A percentile compares a stretch with the other conserved stretches of the same genome.
These are phyloP conservation scores for Chaetomium sp. DNA, from an alignment of 2,329 filamentous ascomycete species.

Conservation along the genomic window DNA sequence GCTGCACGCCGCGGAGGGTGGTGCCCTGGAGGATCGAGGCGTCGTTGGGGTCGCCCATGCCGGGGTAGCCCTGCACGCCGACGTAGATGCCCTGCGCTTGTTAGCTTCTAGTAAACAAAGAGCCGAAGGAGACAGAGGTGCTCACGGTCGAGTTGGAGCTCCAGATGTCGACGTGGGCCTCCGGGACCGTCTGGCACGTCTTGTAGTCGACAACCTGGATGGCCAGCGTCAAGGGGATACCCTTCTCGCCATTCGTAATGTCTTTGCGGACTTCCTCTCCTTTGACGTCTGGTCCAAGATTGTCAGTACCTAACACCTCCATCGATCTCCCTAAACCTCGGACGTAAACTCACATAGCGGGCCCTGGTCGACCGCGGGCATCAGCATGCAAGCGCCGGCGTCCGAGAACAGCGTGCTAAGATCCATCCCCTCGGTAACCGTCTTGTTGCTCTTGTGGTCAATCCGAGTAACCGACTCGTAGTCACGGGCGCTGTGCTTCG, in stretches of 20 bases:
- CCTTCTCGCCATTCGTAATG: constrained; percentile 50
- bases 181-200: constrained; percentile 54
- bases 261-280: constrained; percentile 55
- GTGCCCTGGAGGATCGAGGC: constrained; percentile 45
- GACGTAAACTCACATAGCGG: constrained; percentile 45
- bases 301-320: too few species aligned
- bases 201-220: constrained; percentile 57
- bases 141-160: constrained; percentile 46
- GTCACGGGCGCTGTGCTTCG: constrained; percentile 35
- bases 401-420: constrained; percentile 43
- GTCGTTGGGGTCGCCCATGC: constrained; percentile 45
- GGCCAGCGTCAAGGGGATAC: constrained; percentile 53
- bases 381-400: constrained; percentile 48
- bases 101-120: neutral
- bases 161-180: constrained; percentile 58
- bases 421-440: constrained; percentile 37
- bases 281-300: constrained; percentile 50
- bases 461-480: constrained; percentile 39
- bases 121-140: neutral
- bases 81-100: constrained; percentile 39
- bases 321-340: neutral
- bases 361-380: constrained; percentile 51
- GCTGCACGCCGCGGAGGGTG: constrained; percentile 47
- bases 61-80: constrained; percentile 40
- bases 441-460: constrained; percentile 41